Base-by-base conservation (phyloP, 345 rosid species). In the Bruguiera parviflora region DNA sequence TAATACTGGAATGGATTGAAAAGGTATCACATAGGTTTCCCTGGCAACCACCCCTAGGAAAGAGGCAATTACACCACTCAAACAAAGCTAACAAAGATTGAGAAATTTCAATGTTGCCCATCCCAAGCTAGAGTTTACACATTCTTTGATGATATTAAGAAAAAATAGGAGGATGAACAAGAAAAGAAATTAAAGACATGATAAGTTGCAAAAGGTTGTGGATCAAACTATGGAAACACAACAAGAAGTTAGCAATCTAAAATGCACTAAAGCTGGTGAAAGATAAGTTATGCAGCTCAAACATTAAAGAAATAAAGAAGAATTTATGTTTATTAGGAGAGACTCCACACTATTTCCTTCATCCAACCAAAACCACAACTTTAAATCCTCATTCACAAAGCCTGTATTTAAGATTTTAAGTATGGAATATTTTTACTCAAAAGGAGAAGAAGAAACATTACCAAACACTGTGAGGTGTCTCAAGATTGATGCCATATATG, bases 381-480 rank as follows among this genome's bases (percentile, higher is more conserved):
- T 35, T 43, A 20, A 27, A 27, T 28, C 58, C 56, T 71, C 55
- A 46, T 61, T 62, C 13, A 31, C 56, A 53, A n/a, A 29, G 49
- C 28, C 4, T 32, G 47, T 19, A 47, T 65, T 32, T 21, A 6
- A 58, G 56, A 31, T 65, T 49, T 32, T 4, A 32, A 57, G 21
- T 49, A 18, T 61, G 27, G 2, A 67, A 25, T 57, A 69, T 29
- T 43, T 68, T 53, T 6, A 35, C 18, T 47, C 39, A 18, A 55
- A 55, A 61, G 59, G 46, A 61, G 18, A 13, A 6, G 60, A 47
- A 69, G 66, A 80, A 79, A 65, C 56, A 81, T 77, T 89, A 94
- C 98, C 98, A 80, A 66, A 88, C 95, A 77, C 85, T 88, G 53
- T 91, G 98, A 8, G 98, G 98, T 53, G 98, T 91, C 73, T 83